Evolutionary conservation across 495 filamentous ascomycete species (phyloP), one percentile per base, ranked within the genome.

Genomic region (Hypoxylon fuscum): DNA sequence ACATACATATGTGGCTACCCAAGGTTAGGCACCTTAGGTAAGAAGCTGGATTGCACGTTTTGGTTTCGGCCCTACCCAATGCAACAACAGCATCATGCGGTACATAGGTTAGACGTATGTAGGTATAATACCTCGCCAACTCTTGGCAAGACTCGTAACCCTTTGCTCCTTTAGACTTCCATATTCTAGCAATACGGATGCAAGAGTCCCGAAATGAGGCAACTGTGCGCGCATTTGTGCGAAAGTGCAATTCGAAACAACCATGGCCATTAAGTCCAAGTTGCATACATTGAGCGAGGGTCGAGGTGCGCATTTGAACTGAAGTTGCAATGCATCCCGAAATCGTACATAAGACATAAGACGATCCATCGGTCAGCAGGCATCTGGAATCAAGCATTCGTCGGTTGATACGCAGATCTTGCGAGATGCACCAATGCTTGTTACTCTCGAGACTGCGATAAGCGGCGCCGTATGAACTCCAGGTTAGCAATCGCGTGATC

Each of bases 331-430:
- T 54, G 51, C 52, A 46, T 50, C 10, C 25, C 3, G 22, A 17
- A 50, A 50, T 50, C 18, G 38, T 15, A 40, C 37, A 22, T 51
- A 10, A 14, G 34, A 15, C n/a, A n/a, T n/a, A n/a, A 56, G 42
- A 20, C 41, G 37, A 31, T 29, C n/a, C 21, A 41, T 40, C 29
- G 34, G 49, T 52, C 37, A 23, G n/a, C 49, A 25, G 35, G 21
- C 27, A 43, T 55, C 31, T 46, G 51, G 44, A 27, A 23, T 35
- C 15, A 38, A 15, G 32, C 34, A 40, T 62, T 48, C 46, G 32
- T 56, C 53, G 34, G 21, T 54, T 55, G 61, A 48, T 20, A 53
- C 61, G 63, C 53, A 37, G 63, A 66, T 66, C 63, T 62, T 62
- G 29, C 47, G 48, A 61, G 47, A 35, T 57, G 42, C 34, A 44